phyloP scores from a whole-genome alignment of 2,329 filamentous ascomycete species.

The Westerdykella sp. region DNA sequence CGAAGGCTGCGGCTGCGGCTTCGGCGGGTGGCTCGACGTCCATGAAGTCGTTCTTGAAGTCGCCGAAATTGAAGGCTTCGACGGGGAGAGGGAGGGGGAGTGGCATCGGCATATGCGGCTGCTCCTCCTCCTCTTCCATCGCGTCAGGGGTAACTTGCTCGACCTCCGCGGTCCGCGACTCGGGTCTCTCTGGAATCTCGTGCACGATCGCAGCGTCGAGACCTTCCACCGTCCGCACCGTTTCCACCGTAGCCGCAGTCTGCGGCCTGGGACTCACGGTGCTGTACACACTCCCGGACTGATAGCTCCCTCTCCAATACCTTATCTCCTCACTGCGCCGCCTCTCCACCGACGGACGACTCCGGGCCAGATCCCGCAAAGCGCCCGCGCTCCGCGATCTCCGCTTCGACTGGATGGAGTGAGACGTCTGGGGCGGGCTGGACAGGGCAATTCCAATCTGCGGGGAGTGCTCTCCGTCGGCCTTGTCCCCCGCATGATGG shows the following conservation, averaged over 20 bases:
- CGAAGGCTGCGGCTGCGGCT: background rate
- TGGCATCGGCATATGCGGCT: conserved; percentile 1
- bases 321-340: conserved; percentile 33
- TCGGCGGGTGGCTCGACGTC: conserved; percentile 15
- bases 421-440: conserved; percentile 17
- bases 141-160: background rate
- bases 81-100: conserved; percentile 14
- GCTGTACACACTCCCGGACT: conserved; percentile 29
- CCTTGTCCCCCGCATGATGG: conserved; percentile 5
- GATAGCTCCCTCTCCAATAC: conserved; percentile 32
- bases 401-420: conserved; percentile 22
- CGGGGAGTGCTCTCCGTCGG: conserved; percentile 20
- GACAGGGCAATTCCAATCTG: conserved; percentile 35
- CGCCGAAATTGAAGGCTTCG: conserved; percentile 34
- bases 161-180: conserved; percentile 19
- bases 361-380: conserved; percentile 28
- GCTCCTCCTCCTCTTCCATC: conserved; percentile 1
- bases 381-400: conserved; percentile 36
- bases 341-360: conserved; percentile 16
- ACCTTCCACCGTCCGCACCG: conserved; percentile 19
- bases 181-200: conserved; percentile 5
- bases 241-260: conserved; percentile 29
- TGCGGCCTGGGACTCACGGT: conserved; percentile 22
- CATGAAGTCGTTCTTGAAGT: conserved; percentile 21
- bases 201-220: conserved; percentile 18